Conservation (phyloP, 2,329 filamentous ascomycete species). For the Cercospora canescens region DNA sequence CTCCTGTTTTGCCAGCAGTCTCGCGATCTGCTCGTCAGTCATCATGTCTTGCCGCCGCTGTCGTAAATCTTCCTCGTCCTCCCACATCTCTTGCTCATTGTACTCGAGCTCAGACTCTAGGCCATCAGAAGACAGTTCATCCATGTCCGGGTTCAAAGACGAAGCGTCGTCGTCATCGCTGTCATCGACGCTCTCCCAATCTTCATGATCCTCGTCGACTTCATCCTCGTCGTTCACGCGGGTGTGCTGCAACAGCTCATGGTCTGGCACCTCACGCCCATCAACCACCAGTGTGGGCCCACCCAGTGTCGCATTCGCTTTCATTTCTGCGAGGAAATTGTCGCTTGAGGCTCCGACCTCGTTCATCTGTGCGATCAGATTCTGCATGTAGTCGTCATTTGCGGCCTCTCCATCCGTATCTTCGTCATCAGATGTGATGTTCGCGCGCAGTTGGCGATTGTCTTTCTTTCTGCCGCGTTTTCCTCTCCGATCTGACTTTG, state of each 20-base stretch:
- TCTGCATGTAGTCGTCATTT: slow-evolving; percentile 68
- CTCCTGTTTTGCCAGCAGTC: slow-evolving; percentile 61
- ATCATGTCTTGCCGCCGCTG: slow-evolving; percentile 41
- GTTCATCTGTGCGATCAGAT: slow-evolving; percentile 50
- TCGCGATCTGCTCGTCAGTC: slow-evolving; percentile 64
- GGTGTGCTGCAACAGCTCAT: slow-evolving; percentile 29
- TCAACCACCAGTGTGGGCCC: slow-evolving; percentile 33
- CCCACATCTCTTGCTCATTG: slow-evolving; percentile 36
- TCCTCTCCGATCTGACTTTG: slow-evolving; percentile 25
- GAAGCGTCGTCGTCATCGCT: slow-evolving; percentile 20
- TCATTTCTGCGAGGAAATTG: slow-evolving; percentile 9
- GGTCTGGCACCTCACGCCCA: slow-evolving; percentile 32
- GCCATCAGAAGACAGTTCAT: slow-evolving; percentile 37
- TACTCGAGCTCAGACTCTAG: slow-evolving; percentile 36
- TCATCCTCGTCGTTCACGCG: slow-evolving; percentile 14
- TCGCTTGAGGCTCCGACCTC: slow-evolving; percentile 23
- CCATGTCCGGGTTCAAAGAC: slow-evolving; percentile 29
- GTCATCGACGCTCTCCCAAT: slow-evolving; percentile 23
- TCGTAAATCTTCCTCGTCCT: slow-evolving; percentile 45
- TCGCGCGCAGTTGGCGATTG: slow-evolving; percentile 31
- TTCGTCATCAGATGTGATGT: slow-evolving; percentile 50
- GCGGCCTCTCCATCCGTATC: slow-evolving; percentile 40
- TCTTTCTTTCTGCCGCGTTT: slow-evolving; percentile 37
- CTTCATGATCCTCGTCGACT: slow-evolving; percentile 15
- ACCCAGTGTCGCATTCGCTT: slow-evolving; percentile 15